Percentiles rank a stretch among this genome's conserved stretches.
phyloP scores from a whole-genome alignment of 2,329 filamentous ascomycete species.

The Cladophialophora yegresii region DNA sequence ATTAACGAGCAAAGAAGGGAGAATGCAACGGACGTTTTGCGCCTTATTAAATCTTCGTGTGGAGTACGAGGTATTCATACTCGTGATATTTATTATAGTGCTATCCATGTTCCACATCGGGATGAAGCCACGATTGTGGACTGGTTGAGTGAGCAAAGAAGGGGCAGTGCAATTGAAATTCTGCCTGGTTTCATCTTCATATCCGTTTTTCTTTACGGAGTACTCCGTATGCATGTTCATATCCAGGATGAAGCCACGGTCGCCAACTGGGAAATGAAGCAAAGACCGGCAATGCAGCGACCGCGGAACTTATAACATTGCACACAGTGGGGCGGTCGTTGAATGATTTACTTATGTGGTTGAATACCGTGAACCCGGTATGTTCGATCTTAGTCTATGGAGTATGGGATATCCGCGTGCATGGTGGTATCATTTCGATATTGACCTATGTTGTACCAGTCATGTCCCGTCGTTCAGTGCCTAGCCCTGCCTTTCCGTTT shows the following conservation, averaged over 20 bases:
- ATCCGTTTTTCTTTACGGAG: too few relatives aligned
- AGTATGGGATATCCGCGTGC: not conserved
- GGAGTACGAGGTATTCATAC: too few relatives aligned
- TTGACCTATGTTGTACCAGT: not conserved
- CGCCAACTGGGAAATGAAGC: not conserved
- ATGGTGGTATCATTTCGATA: not conserved
- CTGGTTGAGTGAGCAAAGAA: too few relatives aligned
- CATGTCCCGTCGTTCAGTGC: too few relatives aligned
- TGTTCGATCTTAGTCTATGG: not conserved
- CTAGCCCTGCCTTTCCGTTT: not conserved
- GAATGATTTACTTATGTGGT: not conserved
- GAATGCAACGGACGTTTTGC: too few relatives aligned
- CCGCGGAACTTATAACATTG: not conserved
- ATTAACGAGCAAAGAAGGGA: too few relatives aligned
- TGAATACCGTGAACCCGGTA: not conserved
- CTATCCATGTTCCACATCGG: too few relatives aligned
- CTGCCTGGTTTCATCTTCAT: too few relatives aligned
- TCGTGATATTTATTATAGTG: too few relatives aligned
- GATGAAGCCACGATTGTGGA: too few relatives aligned
- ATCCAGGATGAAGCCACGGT: not conserved
- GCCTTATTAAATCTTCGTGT: too few relatives aligned
- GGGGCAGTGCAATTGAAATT: too few relatives aligned
- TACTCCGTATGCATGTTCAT: not conserved
- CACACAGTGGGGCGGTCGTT: not conserved
- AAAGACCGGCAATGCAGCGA: not conserved